These are phyloP conservation scores for Senna siamea DNA, from an alignment of 306 rosid species.

Conservation along the genomic window DNA sequence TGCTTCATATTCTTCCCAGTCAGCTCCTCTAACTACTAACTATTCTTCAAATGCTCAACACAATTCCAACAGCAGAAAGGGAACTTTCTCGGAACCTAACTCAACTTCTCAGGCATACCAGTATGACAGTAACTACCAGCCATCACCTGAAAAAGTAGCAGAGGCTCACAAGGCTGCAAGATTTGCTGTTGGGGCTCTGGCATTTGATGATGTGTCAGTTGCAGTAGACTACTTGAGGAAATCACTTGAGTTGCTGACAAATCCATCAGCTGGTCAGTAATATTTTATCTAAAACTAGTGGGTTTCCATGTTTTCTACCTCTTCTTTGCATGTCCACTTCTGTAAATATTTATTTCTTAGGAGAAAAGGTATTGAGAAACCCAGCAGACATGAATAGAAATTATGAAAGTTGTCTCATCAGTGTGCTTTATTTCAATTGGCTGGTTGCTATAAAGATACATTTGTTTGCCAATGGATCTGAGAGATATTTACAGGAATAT, in stretches of 20 bases:
- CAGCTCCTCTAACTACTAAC: constrained; percentile 64
- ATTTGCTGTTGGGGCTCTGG: constrained; percentile 98
- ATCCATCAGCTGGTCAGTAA: constrained; percentile 70
- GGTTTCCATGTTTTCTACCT: constrained; percentile 32
- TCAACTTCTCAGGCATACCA: constrained; percentile 61
- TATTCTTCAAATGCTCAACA: constrained; percentile 52
- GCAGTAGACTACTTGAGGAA: constrained; percentile 86
- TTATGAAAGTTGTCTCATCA: constrained; percentile 20
- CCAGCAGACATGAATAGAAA: constrained; percentile 23
- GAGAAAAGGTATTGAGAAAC: constrained; percentile 27
- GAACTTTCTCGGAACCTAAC: constrained; percentile 56
- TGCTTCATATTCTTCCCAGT: constrained; percentile 60
- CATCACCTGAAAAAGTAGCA: constrained; percentile 85
- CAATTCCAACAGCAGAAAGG: constrained; percentile 59
- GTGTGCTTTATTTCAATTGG: constrained; percentile 18
- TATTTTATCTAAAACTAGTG: constrained; percentile 26
- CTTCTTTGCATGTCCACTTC: constrained; percentile 32
- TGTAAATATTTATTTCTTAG: constrained; percentile 43
- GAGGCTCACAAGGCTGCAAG: constrained; percentile 99
- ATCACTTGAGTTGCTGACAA: constrained; percentile 91
- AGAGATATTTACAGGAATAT: constrained; percentile 6
- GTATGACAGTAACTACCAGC: constrained; percentile 82
- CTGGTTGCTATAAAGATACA: constrained; percentile 8
- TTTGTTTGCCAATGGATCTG: constrained; percentile 31
- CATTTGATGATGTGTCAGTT: constrained; percentile 88